phyloP scores from a whole-genome alignment of 2,329 filamentous ascomycete species.

The Lecanicillium sp. region DNA sequence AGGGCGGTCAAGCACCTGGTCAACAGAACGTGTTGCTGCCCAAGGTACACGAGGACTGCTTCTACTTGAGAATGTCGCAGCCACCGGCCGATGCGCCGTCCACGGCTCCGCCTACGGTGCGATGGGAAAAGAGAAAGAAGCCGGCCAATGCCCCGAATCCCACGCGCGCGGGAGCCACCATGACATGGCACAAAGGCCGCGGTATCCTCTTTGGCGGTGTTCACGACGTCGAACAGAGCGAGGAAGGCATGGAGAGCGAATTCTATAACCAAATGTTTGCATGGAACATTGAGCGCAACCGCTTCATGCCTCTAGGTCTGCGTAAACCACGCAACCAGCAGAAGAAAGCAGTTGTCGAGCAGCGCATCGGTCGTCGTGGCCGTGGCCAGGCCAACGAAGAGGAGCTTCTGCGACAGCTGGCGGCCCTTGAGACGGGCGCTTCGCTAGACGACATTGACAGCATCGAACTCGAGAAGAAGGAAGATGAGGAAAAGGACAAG shows the following conservation, averaged over 20 bases:
- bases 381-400: slow-evolving; percentile 86
- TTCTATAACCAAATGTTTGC: slow-evolving; percentile 91
- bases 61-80: slow-evolving; percentile 76
- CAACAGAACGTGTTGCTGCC: slow-evolving; percentile 73
- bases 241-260: slow-evolving; percentile 93
- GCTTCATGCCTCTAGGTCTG: slow-evolving; percentile 79
- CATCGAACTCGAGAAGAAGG: slow-evolving; percentile 43
- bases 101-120: slow-evolving; percentile 61
- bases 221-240: slow-evolving; percentile 82
- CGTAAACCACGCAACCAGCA: slow-evolving; percentile 64
- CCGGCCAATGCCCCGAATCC: slow-evolving; percentile 84
- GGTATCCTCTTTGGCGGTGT: slow-evolving; percentile 93
- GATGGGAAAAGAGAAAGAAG: slow-evolving; percentile 91
- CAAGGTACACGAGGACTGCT: slow-evolving; percentile 89
- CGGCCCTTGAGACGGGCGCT: slow-evolving; percentile 71
- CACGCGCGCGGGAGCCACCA: slow-evolving; percentile 78
- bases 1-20: slow-evolving; percentile 44
- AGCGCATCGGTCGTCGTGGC: slow-evolving; percentile 54
- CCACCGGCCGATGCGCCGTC: slow-evolving; percentile 60
- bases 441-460: slow-evolving; percentile 47
- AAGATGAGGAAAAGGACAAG: slow-evolving; percentile 46
- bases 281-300: slow-evolving; percentile 92
- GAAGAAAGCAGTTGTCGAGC: slow-evolving; percentile 45
- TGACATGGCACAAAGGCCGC: slow-evolving; percentile 88
- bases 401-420: slow-evolving; percentile 79